Conservation (phyloP, 2,329 filamentous ascomycete genomes). For the Ceratocystis diversiconidia region DNA sequence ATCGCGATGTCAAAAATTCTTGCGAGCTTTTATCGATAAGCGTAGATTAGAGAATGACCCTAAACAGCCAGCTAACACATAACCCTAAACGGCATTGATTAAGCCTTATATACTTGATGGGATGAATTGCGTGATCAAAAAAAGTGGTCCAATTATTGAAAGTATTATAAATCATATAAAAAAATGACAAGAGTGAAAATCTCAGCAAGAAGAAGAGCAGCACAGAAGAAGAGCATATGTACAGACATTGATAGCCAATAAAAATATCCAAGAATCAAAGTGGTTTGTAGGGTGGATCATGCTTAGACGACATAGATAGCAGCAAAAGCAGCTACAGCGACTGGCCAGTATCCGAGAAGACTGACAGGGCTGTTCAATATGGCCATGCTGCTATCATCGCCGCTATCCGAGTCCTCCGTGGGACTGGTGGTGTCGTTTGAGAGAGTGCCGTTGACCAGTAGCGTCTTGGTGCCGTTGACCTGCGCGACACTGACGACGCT, state of each 20-base stretch:
- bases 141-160: no score
- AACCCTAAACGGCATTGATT: not conserved
- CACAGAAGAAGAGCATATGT: not conserved
- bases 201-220: not conserved
- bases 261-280: not conserved
- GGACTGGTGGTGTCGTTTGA: constrained; percentile 48
- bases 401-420: constrained; percentile 23
- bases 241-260: not conserved
- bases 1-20: constrained; percentile 4
- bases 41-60: not conserved
- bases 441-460: constrained; percentile 64
- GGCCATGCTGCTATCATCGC: constrained; percentile 23
- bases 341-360: constrained; percentile 37
- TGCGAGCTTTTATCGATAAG: constrained; percentile 6
- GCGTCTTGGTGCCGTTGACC: constrained; percentile 44
- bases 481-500: constrained; percentile 44
- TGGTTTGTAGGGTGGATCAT: not conserved
- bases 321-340: constrained; percentile 31
- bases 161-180: not conserved
- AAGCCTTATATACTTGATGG: no score
- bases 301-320: constrained; percentile 26
- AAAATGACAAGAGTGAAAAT: not conserved
- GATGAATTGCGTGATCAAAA: no score
- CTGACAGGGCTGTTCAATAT: constrained; percentile 23
- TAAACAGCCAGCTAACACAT: not conserved